phyloP scores from a whole-genome alignment of 2,329 filamentous ascomycete species.

The Dactylella cylindrospora region DNA sequence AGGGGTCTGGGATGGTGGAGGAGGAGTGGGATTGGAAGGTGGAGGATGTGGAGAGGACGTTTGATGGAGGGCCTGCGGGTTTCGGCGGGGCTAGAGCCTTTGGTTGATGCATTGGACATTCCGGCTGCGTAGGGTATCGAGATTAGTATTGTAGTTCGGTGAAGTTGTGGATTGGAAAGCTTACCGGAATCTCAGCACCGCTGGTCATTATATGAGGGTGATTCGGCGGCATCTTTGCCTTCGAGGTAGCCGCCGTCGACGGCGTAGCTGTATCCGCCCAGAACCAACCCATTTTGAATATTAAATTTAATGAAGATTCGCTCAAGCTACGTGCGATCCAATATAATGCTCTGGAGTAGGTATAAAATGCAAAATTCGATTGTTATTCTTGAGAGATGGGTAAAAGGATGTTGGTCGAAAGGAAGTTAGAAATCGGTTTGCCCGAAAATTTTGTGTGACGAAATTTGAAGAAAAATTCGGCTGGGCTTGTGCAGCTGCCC shows the following conservation, averaged over 20 bases:
- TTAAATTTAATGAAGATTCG: slow-evolving; percentile 15
- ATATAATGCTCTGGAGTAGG: no score
- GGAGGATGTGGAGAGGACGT: slow-evolving; percentile 50
- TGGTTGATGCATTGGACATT: slow-evolving; percentile 69
- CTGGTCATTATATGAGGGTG: slow-evolving; percentile 20
- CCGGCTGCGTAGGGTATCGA: slow-evolving; percentile 57
- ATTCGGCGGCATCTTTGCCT: slow-evolving; percentile 30
- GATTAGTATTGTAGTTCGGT: slow-evolving; percentile 20
- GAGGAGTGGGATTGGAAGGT: slow-evolving; percentile 50
- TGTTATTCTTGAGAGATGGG: background rate
- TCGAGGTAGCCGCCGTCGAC: slow-evolving; percentile 21
- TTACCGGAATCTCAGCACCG: slow-evolving; percentile 27
- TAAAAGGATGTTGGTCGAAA: background rate
- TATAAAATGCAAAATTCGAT: no score
- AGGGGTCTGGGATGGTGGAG: slow-evolving; percentile 48
- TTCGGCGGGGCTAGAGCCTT: slow-evolving; percentile 49
- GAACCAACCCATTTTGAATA: slow-evolving; percentile 66
- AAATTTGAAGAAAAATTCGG: slow-evolving; percentile 14
- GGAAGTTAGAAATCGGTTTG: background rate
- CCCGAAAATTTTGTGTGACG: slow-evolving; percentile 5
- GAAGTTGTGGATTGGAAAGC: slow-evolving; percentile 40
- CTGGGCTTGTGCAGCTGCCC: slow-evolving; percentile 1
- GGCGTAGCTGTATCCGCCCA: slow-evolving; percentile 61
- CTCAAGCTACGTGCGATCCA: background rate
- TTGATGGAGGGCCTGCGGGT: slow-evolving; percentile 49